Evolutionary conservation across 78 protist species (phyloP).

Genomic region (Polysphondylium violaceum): DNA sequence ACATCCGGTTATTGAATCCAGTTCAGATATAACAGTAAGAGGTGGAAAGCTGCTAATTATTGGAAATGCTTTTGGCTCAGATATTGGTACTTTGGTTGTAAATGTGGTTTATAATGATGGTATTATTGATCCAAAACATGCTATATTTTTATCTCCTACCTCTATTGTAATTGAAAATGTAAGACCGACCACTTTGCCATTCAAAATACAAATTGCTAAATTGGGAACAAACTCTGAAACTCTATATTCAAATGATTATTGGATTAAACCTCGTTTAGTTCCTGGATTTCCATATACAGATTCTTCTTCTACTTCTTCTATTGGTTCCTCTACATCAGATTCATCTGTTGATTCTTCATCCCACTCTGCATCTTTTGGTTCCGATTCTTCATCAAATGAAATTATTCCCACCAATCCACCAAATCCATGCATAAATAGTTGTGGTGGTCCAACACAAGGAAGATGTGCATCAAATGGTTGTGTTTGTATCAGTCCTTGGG

Average conservation of each 20-base stretch:
- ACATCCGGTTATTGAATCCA: neutral
- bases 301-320: too few species aligned
- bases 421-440: neutral
- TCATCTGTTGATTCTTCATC: neutral
- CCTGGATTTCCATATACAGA: neutral
- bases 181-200: neutral
- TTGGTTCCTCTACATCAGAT: too few species aligned
- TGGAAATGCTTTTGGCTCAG: neutral
- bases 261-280: neutral
- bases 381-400: neutral
- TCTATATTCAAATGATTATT: neutral
- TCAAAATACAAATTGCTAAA: neutral
- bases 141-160: neutral
- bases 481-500: neutral
- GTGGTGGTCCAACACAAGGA: slow-evolving; percentile 20
- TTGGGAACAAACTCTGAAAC: too few species aligned
- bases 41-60: slow-evolving; percentile 1
- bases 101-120: neutral
- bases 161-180: neutral
- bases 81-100: neutral
- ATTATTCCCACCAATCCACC: neutral
- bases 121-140: neutral
- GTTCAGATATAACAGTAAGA: neutral
- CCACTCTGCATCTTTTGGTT: neutral
- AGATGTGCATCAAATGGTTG: slow-evolving; percentile 24